These are phyloP conservation scores for Penicillium steckii DNA, from an alignment of 495 filamentous ascomycete species.

Conservation along the genomic window DNA sequence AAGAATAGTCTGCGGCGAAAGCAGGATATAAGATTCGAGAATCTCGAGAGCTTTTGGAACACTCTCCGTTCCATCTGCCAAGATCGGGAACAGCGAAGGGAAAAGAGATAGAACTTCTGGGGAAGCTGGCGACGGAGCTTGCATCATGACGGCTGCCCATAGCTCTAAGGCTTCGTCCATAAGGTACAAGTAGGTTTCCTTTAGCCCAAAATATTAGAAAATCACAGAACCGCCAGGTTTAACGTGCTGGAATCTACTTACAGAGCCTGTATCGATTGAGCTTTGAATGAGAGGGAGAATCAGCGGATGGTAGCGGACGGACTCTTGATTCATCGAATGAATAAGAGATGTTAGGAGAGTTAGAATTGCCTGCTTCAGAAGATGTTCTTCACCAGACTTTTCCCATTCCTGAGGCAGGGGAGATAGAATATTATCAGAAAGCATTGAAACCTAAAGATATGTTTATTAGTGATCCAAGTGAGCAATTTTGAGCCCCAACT, in stretches of 20 bases:
- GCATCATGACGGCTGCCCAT: conserved; percentile 73
- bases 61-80: conserved; percentile 67
- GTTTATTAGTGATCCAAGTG: conserved; percentile 1
- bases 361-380: conserved; percentile 92
- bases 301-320: conserved; percentile 65
- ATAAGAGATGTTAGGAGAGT: conserved; percentile 77
- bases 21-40: conserved; percentile 73
- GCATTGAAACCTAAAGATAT: conserved; percentile 55
- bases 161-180: conserved; percentile 90
- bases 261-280: conserved; percentile 57
- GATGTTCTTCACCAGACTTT: conserved; percentile 71
- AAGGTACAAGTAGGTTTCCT: conserved; percentile 77
- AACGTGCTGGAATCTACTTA: background rate
- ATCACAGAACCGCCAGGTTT: background rate
- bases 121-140: conserved; percentile 65
- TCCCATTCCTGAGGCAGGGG: conserved; percentile 86
- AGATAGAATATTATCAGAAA: conserved; percentile 75
- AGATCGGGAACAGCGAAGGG: conserved; percentile 65
- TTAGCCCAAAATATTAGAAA: background rate
- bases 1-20: conserved; percentile 75
- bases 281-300: conserved; percentile 77
- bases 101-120: conserved; percentile 66
- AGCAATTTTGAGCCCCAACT: background rate
- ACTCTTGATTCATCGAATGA: conserved; percentile 72
- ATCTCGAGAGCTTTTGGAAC: conserved; percentile 70